A percentile compares a stretch with the other conserved stretches of the same genome.
Evolutionary conservation across 1,284 basidiomycete species (phyloP).

Genomic region (Rugosomyces carneus): DNA sequence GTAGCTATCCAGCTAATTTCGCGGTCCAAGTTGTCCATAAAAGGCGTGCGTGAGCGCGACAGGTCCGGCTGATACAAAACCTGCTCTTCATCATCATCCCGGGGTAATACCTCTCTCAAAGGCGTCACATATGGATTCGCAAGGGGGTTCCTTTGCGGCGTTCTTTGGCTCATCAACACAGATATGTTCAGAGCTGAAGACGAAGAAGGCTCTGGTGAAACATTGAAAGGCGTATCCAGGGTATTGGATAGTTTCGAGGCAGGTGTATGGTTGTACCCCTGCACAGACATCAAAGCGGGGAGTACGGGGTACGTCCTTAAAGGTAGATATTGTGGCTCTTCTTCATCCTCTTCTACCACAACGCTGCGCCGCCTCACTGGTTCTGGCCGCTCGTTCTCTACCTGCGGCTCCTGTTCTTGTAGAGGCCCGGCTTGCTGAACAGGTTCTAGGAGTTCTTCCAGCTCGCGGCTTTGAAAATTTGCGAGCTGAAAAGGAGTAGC

Average conservation of each 20-base stretch:
- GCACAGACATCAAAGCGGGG: constrained; percentile 26
- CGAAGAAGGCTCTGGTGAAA: constrained; percentile 38
- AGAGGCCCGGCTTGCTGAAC: constrained; percentile 20
- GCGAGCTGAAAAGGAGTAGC: constrained; percentile 35
- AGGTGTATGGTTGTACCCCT: constrained; percentile 21
- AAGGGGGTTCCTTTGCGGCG: constrained; percentile 41
- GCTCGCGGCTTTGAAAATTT: constrained; percentile 24
- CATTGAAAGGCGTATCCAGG: constrained; percentile 45
- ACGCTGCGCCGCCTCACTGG: constrained; percentile 56
- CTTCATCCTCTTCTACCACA: constrained; percentile 62
- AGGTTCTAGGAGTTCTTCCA: constrained; percentile 22
- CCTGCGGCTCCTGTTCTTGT: constrained; percentile 19
- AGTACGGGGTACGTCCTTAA: constrained; percentile 26
- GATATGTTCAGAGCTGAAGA: constrained; percentile 37
- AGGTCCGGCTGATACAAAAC: constrained; percentile 52
- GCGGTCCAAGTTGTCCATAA: constrained; percentile 45
- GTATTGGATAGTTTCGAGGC: constrained; percentile 37
- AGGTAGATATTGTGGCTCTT: constrained; percentile 27
- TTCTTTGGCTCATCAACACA: constrained; percentile 41
- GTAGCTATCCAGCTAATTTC: constrained; percentile 74
- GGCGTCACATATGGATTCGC: constrained; percentile 66
- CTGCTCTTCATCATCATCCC: constrained; percentile 55
- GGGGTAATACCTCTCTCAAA: constrained; percentile 48
- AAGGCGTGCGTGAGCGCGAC: constrained; percentile 37
- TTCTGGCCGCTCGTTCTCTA: constrained; percentile 21